Evolutionary conservation across 768 basidiomycete species (phyloP), one percentile per base, ranked within the genome.

Genomic region (Amanita polypyramis): DNA sequence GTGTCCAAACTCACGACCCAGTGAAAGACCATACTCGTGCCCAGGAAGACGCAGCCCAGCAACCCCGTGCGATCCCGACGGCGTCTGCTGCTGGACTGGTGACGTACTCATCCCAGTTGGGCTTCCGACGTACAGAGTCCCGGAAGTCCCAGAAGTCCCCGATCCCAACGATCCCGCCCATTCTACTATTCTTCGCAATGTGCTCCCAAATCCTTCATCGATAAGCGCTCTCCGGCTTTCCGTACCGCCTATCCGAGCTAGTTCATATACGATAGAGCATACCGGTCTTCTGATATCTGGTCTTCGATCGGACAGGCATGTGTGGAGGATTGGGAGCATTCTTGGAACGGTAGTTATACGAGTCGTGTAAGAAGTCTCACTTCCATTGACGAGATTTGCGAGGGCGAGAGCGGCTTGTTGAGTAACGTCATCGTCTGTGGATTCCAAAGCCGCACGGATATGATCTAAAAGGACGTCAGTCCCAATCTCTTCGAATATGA

Each of bases 351-450:
- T 56, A n/a, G 80, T 64, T 29, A 89, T 74, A 19, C 66, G 60
- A 34, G 67, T 65, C 48, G 80, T 81, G 37, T 76, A 70, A n/a
- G 20, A 34, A 12, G 64, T 59, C 0, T 69, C 59, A 2, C 66
- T 60, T 32, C 79, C 79, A 58, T 87, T 86, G 30, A 78, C 71
- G 11, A 90, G 66, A 59, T 89, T 88, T 0, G 80, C 80, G 0
- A 88, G 71, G 2, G 77, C 63, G 56, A 68, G 77, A 0, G 81
- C 72, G 0, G 82, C 79, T 64, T 80, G 78, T 2, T 70, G 66
- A 3, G 75, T 65, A 0, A 82, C 74, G 44, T 75, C 74, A 32
- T 80, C 74, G 44, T 73, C 72, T 0, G 68, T 58, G 0, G 74
- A 75, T 15, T 69, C 70, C 44, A 88, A 62, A 2, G 76, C 75